Base-by-base conservation (phyloP, 768 basidiomycete genomes). In the Suillus ampliporus region DNA sequence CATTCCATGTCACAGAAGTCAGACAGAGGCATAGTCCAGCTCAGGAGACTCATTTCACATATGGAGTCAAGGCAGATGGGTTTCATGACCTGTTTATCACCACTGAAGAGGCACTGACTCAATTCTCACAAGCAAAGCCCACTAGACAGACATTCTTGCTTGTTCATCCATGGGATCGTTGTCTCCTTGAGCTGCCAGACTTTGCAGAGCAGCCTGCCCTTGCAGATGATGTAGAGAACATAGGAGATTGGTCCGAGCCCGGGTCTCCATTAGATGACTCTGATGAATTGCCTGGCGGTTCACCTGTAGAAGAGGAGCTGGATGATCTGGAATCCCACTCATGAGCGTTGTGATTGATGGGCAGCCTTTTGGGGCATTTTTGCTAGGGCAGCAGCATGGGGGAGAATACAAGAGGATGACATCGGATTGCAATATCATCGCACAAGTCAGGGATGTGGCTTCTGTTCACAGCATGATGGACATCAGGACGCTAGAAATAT, bases 341-440 rank as follows among this genome's bases (percentile, higher is more conserved):
- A 11, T 40, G 40, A 34, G 62, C 46, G 21, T 63, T 52, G 31
- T 40, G 54, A 38, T n/a, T 59, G 14, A 44, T 63, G 58, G 37
- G 31, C 41, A 37, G 23, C 41, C 58, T 10, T 59, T 63, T 44
- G 37, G 41, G 6, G 58, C 62, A 34, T 51, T 63, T 34, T 52
- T 63, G 13, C 50, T 63, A 28, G 38, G 14, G 54, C 57, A 26
- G 71, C 74, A 77, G 76, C 77, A 46, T 72, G 71, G 43, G 74
- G 75, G 1, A 65, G 77, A 57, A 70, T 63, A 58, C 43, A 63
- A 28, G 51, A 53, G 62, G 28, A 46, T 58, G 11, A 57, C 58
- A 10, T 38, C 58, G 6, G 62, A 63, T 23, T 23, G 23, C 6
- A 35, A 31, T 17, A 23, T 63, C 23, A 38, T 59, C 4, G 62